A percentile compares a stretch with the other conserved stretches of the same genome.
phyloP scores from a whole-genome alignment of 352 stramenopile species.

The Blastocystis sp. region DNA sequence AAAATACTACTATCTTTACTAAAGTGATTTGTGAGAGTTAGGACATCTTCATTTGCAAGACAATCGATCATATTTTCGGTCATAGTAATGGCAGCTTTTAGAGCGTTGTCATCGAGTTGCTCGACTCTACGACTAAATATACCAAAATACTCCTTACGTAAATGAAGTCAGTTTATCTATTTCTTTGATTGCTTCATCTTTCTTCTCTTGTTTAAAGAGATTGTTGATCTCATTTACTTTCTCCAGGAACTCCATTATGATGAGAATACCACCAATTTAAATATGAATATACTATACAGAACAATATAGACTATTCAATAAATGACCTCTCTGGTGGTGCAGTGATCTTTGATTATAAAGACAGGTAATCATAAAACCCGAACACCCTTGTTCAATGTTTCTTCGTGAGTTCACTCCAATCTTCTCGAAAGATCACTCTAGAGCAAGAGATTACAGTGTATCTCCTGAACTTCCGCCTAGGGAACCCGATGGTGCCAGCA shows the following conservation, averaged over 20 bases:
- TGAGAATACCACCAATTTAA: neutral
- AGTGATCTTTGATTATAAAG: no score
- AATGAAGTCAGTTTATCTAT: neutral
- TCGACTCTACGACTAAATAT: neutral
- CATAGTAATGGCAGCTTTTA: neutral
- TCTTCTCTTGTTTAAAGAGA: neutral
- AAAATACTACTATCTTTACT: neutral
- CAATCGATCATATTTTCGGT: neutral
- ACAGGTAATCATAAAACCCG: no score
- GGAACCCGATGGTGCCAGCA: neutral
- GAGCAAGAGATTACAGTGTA: neutral
- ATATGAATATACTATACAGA: neutral
- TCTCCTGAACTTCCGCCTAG: neutral
- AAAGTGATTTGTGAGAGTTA: neutral
- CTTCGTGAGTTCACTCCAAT: neutral
- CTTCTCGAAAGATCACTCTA: neutral
- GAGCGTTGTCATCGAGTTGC: constrained; percentile 2
- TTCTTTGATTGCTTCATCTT: neutral
- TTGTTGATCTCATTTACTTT: neutral
- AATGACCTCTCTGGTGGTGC: no score
- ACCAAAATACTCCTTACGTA: neutral
- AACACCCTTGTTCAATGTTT: neutral
- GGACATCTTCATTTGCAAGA: neutral
- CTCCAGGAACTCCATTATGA: neutral
- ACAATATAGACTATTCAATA: neutral